phyloP scores from a whole-genome alignment of 345 rosid genomes.

The Hirschfeldia incana region DNA sequence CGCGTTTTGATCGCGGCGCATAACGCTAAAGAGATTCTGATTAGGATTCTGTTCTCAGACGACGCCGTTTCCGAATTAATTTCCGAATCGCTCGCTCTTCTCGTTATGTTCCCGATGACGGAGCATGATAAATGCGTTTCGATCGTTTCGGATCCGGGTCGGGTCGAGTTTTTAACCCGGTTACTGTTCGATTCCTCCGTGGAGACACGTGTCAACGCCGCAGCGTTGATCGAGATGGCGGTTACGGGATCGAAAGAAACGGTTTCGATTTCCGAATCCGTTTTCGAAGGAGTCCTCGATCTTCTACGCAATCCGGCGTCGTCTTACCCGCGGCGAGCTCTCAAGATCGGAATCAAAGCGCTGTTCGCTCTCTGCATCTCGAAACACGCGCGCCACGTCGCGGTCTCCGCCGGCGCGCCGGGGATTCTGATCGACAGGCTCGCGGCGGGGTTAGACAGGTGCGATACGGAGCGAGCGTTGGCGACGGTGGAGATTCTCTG shows the following conservation, averaged over 20 bases:
- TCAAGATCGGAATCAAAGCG: slow-evolving; percentile 70
- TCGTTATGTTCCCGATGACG: slow-evolving; percentile 65
- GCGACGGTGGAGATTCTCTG: slow-evolving; percentile 84
- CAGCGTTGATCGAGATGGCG: slow-evolving; percentile 68
- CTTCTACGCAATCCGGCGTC: slow-evolving; percentile 49
- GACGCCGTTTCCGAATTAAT: slow-evolving; percentile 43
- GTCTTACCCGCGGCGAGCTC: slow-evolving; percentile 54
- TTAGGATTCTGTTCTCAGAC: slow-evolving; percentile 47
- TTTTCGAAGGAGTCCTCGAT: slow-evolving; percentile 70
- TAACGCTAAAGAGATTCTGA: slow-evolving; percentile 48
- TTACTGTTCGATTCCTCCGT: slow-evolving; percentile 59
- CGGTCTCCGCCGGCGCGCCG: slow-evolving; percentile 71
- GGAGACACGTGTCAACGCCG: slow-evolving; percentile 77
- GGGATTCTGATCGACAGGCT: slow-evolving; percentile 62
- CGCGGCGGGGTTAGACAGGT: slow-evolving; percentile 68
- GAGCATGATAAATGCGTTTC: slow-evolving; percentile 42
- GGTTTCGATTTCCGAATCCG: slow-evolving; percentile 51
- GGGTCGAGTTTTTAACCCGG: slow-evolving; percentile 48
- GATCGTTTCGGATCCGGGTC: slow-evolving; percentile 50
- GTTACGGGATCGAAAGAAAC: slow-evolving; percentile 58
- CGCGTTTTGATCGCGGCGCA: slow-evolving; percentile 63
- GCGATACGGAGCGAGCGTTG: slow-evolving; percentile 82
- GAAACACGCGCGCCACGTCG: slow-evolving; percentile 68
- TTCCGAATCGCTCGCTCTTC: slow-evolving; percentile 62
- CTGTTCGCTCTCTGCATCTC: slow-evolving; percentile 69